Percentiles rank a stretch among this genome's conserved stretches.
Conservation (phyloP, 106 monocot genomes). For the Dendrobium chrysotoxum region DNA sequence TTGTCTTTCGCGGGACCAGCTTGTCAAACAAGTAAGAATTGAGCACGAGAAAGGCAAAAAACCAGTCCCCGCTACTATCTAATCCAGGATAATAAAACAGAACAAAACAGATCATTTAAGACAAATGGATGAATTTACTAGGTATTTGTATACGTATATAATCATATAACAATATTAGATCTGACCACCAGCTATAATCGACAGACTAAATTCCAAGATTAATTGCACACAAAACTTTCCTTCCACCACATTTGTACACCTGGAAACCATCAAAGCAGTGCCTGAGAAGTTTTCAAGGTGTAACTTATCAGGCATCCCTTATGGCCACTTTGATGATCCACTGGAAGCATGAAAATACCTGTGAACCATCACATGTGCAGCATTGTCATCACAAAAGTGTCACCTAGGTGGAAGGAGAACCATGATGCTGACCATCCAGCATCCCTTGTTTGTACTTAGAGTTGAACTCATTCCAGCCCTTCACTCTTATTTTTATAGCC, state of each 20-base stretch:
- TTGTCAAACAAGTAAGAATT: conserved; percentile 3
- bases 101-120: conserved; percentile 4
- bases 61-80: neutral
- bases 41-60: neutral
- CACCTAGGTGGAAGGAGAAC: conserved; percentile 15
- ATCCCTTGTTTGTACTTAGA: conserved; percentile 10
- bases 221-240: neutral
- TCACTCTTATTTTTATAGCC: conserved; percentile 24
- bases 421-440: conserved; percentile 16
- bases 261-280: conserved; percentile 2
- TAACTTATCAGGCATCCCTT: neutral
- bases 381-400: neutral
- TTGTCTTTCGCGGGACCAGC: neutral
- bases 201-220: neutral
- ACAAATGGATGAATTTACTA: conserved; percentile 1
- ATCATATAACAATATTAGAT: neutral
- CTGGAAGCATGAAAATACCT: neutral
- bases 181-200: neutral
- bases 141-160: neutral
- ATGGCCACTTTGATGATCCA: neutral
- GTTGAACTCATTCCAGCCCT: conserved; percentile 21
- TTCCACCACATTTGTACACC: neutral
- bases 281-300: neutral
- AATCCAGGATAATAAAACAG: neutral
- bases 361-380: neutral